These are phyloP conservation scores for Stevia rebaudiana DNA, from an alignment of 140 eudicot genomes.

Conservation along the genomic window DNA sequence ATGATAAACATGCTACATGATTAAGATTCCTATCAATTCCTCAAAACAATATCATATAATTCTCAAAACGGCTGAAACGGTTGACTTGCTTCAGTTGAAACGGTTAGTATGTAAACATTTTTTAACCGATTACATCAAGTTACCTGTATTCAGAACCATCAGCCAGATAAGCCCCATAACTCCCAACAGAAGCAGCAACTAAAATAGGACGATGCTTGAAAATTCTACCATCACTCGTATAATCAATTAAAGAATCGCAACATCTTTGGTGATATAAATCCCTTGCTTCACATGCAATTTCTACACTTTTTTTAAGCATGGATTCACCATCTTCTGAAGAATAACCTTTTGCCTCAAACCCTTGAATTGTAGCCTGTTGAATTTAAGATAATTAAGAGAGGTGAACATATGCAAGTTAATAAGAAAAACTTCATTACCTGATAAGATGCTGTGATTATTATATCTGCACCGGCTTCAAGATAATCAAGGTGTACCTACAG, in stretches of 20 bases:
- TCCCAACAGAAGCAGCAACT: conserved; percentile 86
- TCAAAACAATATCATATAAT: not conserved
- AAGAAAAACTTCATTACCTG: conserved; percentile 39
- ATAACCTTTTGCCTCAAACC: conserved; percentile 89
- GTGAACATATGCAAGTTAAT: not conserved
- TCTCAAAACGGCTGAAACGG: not conserved
- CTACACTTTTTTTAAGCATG: conserved; percentile 69
- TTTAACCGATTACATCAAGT: not conserved
- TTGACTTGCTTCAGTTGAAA: not conserved
- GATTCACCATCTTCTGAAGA: conserved; percentile 58
- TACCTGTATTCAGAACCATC: conserved; percentile 95
- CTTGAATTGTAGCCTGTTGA: conserved; percentile 75
- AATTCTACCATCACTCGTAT: conserved; percentile 43
- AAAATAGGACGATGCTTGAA: conserved; percentile 46
- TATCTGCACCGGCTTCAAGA: conserved; percentile 93
- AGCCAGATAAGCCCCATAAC: conserved; percentile 91
- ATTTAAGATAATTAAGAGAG: not conserved
- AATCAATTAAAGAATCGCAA: conserved; percentile 33
- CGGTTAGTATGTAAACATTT: not conserved
- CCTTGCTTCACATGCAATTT: conserved; percentile 70
- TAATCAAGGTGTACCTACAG: conserved; percentile 87
- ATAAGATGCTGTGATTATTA: conserved; percentile 76
- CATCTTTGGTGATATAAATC: conserved; percentile 41
- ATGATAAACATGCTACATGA: not conserved
- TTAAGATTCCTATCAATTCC: not conserved